Base-by-base conservation (phyloP, 2,329 filamentous ascomycete species). In the Helotiales sp. region DNA sequence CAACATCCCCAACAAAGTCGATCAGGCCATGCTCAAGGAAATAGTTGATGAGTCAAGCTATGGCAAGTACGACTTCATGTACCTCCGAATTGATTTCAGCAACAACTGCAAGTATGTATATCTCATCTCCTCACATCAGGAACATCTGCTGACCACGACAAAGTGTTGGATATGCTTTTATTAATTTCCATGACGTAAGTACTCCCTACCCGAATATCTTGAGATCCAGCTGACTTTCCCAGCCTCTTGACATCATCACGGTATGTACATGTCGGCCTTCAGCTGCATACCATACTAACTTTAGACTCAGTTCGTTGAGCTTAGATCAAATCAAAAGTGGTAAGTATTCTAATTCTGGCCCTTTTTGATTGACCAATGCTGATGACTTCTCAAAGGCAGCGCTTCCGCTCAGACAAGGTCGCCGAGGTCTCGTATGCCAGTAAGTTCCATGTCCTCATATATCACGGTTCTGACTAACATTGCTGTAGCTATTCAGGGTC, bases 361-460 rank as follows among this genome's bases (percentile, higher is more conserved):
- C 5, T 3, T 30, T 8, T 13, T 17, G 37, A 47, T 15, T 1
- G 6, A 63, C 11, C 13, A 45, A 40, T 8, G 34, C 61, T 63
- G 28, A 63, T 22, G 28, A 13, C 30, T 13, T 1, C n/a, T 3
- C 11, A 24, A 47, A 65, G 92, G 91, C 93, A 91, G 72, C 91
- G 90, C 71, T 94, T 92, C 81, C 91, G 91, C 75, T 93, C 90
- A 43, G 88, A 93, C 80, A 97, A 97, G 79, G 85, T 93, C 58
- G 92, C 93, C 0, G 93, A 97, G 78, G 88, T 98, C 52, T 97
- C 94, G 0, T 99, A 98, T 78, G 96, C 96, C n/a, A 97, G 91
- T 93, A 79, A 81, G 90, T 84, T 34, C 20, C 43, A 15, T 58
- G 43, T 6, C 28, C 50, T 58, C n/a, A 11, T 47, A 45, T 3